A percentile compares a stretch with the other conserved stretches of the same genome.
Conservation (phyloP, 306 rosid species). For the Medicago ruthenica region DNA sequence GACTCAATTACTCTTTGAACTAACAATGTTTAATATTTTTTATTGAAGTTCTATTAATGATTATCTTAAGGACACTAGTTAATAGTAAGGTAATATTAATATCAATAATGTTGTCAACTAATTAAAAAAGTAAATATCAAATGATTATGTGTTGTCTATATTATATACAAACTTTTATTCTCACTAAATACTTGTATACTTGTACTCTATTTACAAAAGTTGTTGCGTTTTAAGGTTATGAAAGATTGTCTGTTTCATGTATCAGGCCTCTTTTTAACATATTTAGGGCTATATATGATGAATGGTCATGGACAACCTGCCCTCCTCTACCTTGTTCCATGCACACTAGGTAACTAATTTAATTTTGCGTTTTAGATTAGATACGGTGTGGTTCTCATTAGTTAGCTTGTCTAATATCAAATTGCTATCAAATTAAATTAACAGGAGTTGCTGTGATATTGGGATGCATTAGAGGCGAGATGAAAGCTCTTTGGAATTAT, state of each 20-base stretch:
- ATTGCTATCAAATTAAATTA: conserved; percentile 19
- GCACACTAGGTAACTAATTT: conserved; percentile 77
- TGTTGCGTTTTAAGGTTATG: background rate
- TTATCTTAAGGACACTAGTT: background rate
- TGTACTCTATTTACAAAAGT: background rate
- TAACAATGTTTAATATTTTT: background rate
- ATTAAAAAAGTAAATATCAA: background rate
- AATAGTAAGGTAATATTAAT: background rate
- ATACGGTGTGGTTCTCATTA: background rate
- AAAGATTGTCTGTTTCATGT: conserved; percentile 28
- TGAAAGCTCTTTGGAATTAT: conserved; percentile 71
- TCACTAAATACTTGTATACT: background rate
- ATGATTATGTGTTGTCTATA: background rate
- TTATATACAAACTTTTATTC: background rate
- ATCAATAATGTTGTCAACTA: background rate
- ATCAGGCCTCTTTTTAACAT: conserved; percentile 77
- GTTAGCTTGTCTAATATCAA: conserved; percentile 13
- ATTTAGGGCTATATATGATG: conserved; percentile 81
- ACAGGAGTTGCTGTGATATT: conserved; percentile 67
- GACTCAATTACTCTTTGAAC: too few relatives aligned
- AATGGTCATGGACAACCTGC: conserved; percentile 97
- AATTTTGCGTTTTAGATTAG: conserved; percentile 12
- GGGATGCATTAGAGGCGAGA: conserved; percentile 74
- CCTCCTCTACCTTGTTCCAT: conserved; percentile 96
- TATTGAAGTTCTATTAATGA: background rate